phyloP scores from a whole-genome alignment of 441 rosid genomes.

The Euphorbia schlechtendalii region DNA sequence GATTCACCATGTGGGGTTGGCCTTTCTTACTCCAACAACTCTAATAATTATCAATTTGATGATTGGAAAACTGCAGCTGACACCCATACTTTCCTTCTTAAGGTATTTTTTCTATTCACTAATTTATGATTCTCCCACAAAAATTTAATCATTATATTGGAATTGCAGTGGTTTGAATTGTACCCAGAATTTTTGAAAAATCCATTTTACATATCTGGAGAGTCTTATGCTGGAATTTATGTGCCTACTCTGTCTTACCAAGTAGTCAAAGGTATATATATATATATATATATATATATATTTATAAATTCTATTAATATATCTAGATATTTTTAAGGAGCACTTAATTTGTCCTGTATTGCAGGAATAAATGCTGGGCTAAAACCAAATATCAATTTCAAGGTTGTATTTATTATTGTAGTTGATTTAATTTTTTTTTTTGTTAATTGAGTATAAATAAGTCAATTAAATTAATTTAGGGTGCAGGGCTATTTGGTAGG shows the following conservation, averaged over 20 bases:
- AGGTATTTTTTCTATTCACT: constrained; percentile 22
- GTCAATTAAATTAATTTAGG: no score
- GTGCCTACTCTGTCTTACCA: constrained; percentile 49
- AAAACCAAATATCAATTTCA: constrained; percentile 42
- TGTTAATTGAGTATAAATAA: no score
- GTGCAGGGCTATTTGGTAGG: constrained; percentile 50
- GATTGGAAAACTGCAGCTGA: constrained; percentile 44
- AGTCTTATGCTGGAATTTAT: constrained; percentile 59
- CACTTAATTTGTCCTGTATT: not conserved
- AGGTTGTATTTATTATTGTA: constrained; percentile 23
- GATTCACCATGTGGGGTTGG: constrained; percentile 61
- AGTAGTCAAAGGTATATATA: constrained; percentile 38
- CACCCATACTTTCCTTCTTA: constrained; percentile 40
- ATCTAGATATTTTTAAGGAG: no score
- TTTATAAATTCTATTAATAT: no score
- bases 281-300: not conserved
- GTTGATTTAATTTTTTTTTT: no score
- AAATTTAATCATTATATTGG: not conserved
- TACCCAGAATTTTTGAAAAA: constrained; percentile 43
- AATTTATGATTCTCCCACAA: not conserved
- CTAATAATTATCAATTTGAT: constrained; percentile 27
- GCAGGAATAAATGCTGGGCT: constrained; percentile 40
- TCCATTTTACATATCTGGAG: constrained; percentile 56
- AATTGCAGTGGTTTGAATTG: constrained; percentile 41
- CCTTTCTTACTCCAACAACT: constrained; percentile 35